Evolutionary conservation across 169 alveolate genomes (phyloP).

Genomic region (Besnoitia besnoiti): DNA sequence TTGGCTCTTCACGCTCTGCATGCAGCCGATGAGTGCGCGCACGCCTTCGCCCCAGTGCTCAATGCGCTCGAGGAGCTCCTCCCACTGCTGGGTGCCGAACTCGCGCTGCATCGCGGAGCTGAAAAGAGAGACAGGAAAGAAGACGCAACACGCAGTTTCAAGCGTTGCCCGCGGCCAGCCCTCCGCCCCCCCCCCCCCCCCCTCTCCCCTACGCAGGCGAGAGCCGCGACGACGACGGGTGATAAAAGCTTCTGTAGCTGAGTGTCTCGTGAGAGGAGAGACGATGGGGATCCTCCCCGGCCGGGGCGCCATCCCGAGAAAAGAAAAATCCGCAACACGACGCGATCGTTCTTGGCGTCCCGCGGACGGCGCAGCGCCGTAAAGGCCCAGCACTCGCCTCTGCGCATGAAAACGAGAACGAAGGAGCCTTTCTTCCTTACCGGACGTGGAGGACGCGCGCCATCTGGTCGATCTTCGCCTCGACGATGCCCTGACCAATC

Average conservation of each 20-base stretch:
- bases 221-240: background rate
- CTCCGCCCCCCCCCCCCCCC: background rate
- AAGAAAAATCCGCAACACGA: too few relatives aligned
- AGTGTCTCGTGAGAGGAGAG: too few relatives aligned
- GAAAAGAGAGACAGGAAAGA: background rate
- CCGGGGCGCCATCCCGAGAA: too few relatives aligned
- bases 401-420: too few relatives aligned
- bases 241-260: background rate
- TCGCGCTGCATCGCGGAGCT: conserved; percentile 68
- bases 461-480: conserved; percentile 71
- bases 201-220: background rate
- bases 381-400: too few relatives aligned
- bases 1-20: conserved; percentile 28
- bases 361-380: too few relatives aligned
- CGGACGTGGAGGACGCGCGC: conserved; percentile 56
- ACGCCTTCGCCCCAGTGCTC: conserved; percentile 56
- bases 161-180: background rate
- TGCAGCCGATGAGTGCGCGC: conserved; percentile 11
- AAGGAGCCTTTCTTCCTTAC: conserved; percentile 22
- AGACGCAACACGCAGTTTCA: background rate
- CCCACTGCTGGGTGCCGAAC: conserved; percentile 64
- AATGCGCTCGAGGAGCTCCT: conserved; percentile 25
- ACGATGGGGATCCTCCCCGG: too few relatives aligned
- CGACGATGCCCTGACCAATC: conserved; percentile 66
- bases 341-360: too few relatives aligned